Conservation (phyloP, 306 rosid genomes). For the Dalbergia cultrata region DNA sequence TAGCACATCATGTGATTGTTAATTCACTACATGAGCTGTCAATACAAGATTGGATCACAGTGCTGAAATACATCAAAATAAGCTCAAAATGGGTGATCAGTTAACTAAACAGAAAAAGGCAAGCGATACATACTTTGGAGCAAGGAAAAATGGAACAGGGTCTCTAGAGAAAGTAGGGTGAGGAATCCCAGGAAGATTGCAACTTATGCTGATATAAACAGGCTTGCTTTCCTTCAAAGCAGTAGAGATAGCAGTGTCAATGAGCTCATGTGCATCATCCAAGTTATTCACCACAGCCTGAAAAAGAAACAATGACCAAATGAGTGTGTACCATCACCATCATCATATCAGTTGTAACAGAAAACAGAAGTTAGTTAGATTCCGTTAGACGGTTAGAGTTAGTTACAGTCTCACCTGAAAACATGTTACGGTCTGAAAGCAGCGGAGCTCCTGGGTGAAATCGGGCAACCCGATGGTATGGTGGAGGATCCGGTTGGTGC, state of each 20-base stretch:
- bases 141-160: slow-evolving; percentile 83
- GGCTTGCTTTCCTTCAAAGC: slow-evolving; percentile 95
- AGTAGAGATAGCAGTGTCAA: slow-evolving; percentile 92
- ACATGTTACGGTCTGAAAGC: slow-evolving; percentile 86
- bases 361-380: not conserved
- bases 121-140: slow-evolving; percentile 62
- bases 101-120: not conserved
- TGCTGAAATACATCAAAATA: not conserved
- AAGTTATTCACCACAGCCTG: slow-evolving; percentile 88
- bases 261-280: slow-evolving; percentile 83
- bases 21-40: not conserved
- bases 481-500: slow-evolving; percentile 84
- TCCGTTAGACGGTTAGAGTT: not conserved
- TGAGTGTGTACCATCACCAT: slow-evolving; percentile 4
- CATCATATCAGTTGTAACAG: not conserved
- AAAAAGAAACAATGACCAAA: slow-evolving; percentile 1
- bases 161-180: slow-evolving; percentile 83
- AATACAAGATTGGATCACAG: not conserved
- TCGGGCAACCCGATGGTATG: slow-evolving; percentile 87
- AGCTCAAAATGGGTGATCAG: not conserved
- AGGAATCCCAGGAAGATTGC: slow-evolving; percentile 74
- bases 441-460: slow-evolving; percentile 76
- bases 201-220: slow-evolving; percentile 79
- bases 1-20: not conserved
- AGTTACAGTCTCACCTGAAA: slow-evolving; percentile 56